Evolutionary conservation across 2,329 filamentous ascomycete species (phyloP).

Genomic region (Leptosphaerulina australis): DNA sequence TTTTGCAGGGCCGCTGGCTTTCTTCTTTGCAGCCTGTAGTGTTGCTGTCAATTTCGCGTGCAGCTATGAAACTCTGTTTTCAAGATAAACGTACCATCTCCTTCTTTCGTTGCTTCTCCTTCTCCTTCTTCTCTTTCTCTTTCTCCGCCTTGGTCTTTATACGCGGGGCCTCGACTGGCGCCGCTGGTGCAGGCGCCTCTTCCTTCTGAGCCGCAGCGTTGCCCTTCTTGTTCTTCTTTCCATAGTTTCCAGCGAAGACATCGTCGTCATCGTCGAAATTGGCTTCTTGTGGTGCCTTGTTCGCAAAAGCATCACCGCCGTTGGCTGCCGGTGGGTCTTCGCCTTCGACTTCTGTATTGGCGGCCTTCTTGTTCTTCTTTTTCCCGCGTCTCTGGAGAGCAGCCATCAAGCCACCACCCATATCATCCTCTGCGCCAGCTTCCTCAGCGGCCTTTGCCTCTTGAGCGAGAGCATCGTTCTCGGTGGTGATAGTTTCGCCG

Average conservation of each 20-base stretch:
- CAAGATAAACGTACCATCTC: constrained; percentile 72
- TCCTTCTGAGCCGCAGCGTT: constrained; percentile 50
- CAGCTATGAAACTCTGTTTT: background rate
- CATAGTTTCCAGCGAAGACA: constrained; percentile 76
- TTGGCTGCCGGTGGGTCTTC: constrained; percentile 60
- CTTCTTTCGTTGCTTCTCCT: constrained; percentile 98
- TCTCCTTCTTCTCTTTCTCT: constrained; percentile 96
- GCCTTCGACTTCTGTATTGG: constrained; percentile 71
- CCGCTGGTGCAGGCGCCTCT: constrained; percentile 46
- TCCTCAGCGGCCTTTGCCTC: constrained; percentile 35
- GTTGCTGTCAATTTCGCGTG: background rate
- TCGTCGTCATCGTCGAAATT: constrained; percentile 70
- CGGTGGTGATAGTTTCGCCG: constrained; percentile 74
- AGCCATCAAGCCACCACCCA: constrained; percentile 56
- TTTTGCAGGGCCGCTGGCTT: constrained; percentile 60
- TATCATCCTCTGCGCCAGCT: constrained; percentile 55
- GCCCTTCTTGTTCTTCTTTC: constrained; percentile 70
- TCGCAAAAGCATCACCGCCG: constrained; percentile 55
- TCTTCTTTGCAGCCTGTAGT: constrained; percentile 59
- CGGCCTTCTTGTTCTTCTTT: constrained; percentile 85
- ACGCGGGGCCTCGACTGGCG: constrained; percentile 48
- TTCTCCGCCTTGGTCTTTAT: constrained; percentile 98
- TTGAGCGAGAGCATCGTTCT: constrained; percentile 56
- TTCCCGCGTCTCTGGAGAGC: constrained; percentile 61
- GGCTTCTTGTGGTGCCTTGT: constrained; percentile 80